Conservation (phyloP, 306 rosid species). For the Boehmeria nivea region DNA sequence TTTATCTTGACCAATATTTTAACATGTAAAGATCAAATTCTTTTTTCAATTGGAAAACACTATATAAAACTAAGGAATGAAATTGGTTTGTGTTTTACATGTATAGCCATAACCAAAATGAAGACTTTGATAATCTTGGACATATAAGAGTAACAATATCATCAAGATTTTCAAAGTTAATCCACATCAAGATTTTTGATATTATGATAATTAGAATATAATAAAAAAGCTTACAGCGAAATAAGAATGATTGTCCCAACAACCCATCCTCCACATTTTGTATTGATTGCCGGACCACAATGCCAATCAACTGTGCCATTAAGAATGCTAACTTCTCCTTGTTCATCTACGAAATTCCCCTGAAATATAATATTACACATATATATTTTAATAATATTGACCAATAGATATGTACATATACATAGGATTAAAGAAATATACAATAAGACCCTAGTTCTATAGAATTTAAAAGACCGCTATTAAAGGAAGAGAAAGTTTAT, state of each 20-base stretch:
- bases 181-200: too few species aligned
- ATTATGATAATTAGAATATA: neutral
- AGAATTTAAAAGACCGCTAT: too few species aligned
- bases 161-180: too few species aligned
- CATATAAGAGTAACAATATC: neutral
- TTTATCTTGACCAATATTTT: too few species aligned
- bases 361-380: too few species aligned
- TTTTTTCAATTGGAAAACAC: too few species aligned
- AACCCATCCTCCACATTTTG: slow-evolving; percentile 81
- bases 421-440: neutral
- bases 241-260: slow-evolving; percentile 88
- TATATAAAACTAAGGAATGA: too few species aligned
- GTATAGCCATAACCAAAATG: too few species aligned
- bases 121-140: neutral
- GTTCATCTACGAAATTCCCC: slow-evolving; percentile 47
- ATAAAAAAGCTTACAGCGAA: slow-evolving; percentile 43
- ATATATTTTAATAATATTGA: neutral
- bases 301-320: slow-evolving; percentile 84
- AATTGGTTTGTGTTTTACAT: too few species aligned
- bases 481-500: too few species aligned
- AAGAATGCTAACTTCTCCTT: slow-evolving; percentile 58
- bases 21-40: too few species aligned
- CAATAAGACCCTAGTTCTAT: neutral
- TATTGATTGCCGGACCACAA: slow-evolving; percentile 72
- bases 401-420: neutral